Percentiles rank a stretch among this genome's conserved stretches.
Evolutionary conservation across 768 basidiomycete genomes (phyloP).

Genomic region (Xerocomellus amylosporus): DNA sequence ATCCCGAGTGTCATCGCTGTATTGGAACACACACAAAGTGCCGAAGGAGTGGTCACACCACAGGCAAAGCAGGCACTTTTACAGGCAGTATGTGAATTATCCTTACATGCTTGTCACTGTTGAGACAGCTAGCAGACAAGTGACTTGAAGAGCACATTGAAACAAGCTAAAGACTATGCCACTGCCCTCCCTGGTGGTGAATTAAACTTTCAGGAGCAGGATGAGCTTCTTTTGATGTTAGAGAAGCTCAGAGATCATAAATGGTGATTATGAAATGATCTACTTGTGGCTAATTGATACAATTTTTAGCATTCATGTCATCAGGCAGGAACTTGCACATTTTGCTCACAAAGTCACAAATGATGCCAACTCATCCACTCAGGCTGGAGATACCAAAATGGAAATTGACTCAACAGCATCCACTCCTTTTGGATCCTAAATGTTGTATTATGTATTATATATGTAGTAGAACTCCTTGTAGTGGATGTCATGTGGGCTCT

Average conservation of each 20-base stretch:
- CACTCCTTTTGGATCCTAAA: conserved; percentile 49
- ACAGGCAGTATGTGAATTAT: conserved; percentile 49
- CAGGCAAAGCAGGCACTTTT: conserved; percentile 66
- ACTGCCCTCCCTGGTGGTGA: conserved; percentile 68
- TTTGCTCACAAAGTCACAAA: conserved; percentile 47
- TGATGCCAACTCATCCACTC: conserved; percentile 29
- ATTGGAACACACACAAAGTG: conserved; percentile 56
- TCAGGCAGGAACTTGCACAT: conserved; percentile 52
- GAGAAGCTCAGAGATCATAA: conserved; percentile 62
- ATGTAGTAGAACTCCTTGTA: too few species aligned
- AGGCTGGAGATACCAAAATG: conserved; percentile 42
- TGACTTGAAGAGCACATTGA: conserved; percentile 59
- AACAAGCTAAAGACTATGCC: conserved; percentile 59
- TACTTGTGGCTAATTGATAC: neutral
- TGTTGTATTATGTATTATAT: too few species aligned
- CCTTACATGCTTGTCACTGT: neutral
- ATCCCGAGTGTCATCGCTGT: conserved; percentile 59
- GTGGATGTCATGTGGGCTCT: too few species aligned
- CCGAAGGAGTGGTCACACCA: conserved; percentile 51
- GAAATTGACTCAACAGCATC: conserved; percentile 77
- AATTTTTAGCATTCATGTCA: neutral
- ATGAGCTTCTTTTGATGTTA: conserved; percentile 68
- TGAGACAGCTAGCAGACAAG: conserved; percentile 52
- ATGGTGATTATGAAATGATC: conserved; percentile 6
- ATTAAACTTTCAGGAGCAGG: conserved; percentile 63